A percentile compares a stretch with the other conserved stretches of the same genome.
Evolutionary conservation across 345 rosid species (phyloP).

Genomic region (Eucalyptus paniculata): DNA sequence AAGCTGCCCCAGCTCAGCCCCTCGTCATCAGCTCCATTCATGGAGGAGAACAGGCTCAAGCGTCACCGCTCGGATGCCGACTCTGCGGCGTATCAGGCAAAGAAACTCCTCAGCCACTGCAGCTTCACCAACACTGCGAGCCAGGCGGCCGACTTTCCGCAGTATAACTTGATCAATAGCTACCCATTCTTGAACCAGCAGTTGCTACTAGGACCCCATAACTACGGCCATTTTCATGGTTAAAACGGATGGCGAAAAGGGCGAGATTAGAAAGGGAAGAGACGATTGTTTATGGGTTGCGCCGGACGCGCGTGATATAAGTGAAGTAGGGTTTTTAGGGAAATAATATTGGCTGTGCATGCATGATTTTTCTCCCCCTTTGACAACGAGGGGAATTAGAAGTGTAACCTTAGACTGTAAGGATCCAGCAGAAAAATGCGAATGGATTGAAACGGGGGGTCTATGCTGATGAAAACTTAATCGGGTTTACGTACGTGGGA

Average conservation of each 20-base stretch:
- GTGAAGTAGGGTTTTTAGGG: not conserved
- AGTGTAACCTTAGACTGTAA: not conserved
- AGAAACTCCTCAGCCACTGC: not conserved
- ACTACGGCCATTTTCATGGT: not conserved
- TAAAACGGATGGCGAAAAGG: not conserved
- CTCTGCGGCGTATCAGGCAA: not conserved
- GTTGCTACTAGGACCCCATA: not conserved
- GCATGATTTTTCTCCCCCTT: not conserved
- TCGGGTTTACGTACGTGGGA: not conserved
- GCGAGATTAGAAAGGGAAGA: not conserved
- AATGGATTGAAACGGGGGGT: not conserved
- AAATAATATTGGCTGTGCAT: not conserved
- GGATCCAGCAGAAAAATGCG: not conserved
- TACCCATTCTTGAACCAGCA: not conserved
- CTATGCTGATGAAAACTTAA: not conserved
- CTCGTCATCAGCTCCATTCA: slow-evolving; percentile 1
- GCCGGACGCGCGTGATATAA: not conserved
- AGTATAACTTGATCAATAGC: slow-evolving; percentile 22
- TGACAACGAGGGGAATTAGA: not conserved
- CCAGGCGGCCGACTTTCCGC: slow-evolving; percentile 19
- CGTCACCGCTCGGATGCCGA: slow-evolving; percentile 11
- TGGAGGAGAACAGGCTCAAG: slow-evolving; percentile 25
- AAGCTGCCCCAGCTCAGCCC: slow-evolving; percentile 44
- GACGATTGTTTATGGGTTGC: not conserved
- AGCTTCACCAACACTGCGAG: not conserved